phyloP scores from a whole-genome alignment of 305 asterid genomes.

The Plantago lanceolata region DNA sequence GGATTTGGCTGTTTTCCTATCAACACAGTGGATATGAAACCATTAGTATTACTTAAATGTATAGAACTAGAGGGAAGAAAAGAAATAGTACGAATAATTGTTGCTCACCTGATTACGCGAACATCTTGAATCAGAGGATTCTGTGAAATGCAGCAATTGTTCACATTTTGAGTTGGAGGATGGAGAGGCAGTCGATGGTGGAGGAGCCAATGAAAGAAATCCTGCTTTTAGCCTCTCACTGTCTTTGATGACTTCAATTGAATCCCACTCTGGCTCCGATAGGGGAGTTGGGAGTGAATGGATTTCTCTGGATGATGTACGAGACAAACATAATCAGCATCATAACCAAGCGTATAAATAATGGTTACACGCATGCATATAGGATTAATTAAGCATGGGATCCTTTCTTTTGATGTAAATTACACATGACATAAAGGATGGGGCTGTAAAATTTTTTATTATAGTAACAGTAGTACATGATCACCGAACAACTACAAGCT shows the following conservation, averaged over 20 bases:
- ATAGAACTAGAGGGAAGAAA: neutral
- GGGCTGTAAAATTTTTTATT: neutral
- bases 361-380: neutral
- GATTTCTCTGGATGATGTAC: slow-evolving; percentile 39
- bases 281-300: slow-evolving; percentile 38
- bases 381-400: neutral
- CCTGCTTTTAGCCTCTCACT: slow-evolving; percentile 45
- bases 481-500: neutral
- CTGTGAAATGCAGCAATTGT: slow-evolving; percentile 20
- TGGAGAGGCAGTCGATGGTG: slow-evolving; percentile 29
- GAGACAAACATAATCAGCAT: slow-evolving; percentile 16
- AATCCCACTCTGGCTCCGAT: slow-evolving; percentile 31
- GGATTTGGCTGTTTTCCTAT: slow-evolving; percentile 36
- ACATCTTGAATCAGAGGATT: slow-evolving; percentile 22
- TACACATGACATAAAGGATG: neutral
- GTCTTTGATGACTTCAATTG: slow-evolving; percentile 25
- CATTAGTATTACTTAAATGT: neutral
- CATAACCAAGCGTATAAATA: slow-evolving; percentile 1
- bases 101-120: slow-evolving; percentile 40
- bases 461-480: neutral
- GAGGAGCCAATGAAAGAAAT: slow-evolving; percentile 82
- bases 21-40: neutral
- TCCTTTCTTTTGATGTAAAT: neutral
- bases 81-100: neutral
- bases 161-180: slow-evolving; percentile 24